Conservation (phyloP, 306 rosid genomes). For the Nissolia schottii region DNA sequence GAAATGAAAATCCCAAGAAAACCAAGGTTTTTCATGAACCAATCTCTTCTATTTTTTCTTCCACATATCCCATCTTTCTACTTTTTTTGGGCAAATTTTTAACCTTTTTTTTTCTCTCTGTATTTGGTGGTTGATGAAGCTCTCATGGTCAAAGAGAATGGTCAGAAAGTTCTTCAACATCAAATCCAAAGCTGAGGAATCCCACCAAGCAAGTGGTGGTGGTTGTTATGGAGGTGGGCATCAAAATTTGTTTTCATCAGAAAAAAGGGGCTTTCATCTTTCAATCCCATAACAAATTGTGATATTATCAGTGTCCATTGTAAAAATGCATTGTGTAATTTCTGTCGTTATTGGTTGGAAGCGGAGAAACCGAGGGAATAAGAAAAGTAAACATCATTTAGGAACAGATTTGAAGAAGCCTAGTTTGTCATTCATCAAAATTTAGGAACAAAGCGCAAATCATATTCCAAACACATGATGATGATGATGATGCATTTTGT, state of each 20-base stretch:
- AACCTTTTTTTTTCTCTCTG: slow-evolving; percentile 24
- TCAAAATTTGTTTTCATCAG: background rate
- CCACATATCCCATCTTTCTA: slow-evolving; percentile 11
- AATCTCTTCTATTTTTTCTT: background rate
- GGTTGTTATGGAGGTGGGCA: slow-evolving; percentile 58
- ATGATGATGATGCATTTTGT: slow-evolving; percentile 26
- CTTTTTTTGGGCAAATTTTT: slow-evolving; percentile 14
- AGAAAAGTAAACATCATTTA: background rate
- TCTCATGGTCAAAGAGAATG: slow-evolving; percentile 99
- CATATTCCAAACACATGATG: slow-evolving; percentile 10
- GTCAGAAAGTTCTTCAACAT: slow-evolving; percentile 94
- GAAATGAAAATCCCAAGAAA: slow-evolving; percentile 72
- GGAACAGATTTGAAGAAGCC: background rate
- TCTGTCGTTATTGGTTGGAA: background rate
- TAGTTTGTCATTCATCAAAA: slow-evolving; percentile 6
- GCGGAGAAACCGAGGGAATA: slow-evolving; percentile 9
- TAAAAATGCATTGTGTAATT: background rate
- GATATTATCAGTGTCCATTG: background rate
- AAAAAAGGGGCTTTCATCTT: background rate
- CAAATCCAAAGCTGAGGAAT: slow-evolving; percentile 78
- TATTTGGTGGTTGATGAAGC: slow-evolving; percentile 54
- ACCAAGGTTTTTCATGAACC: slow-evolving; percentile 63
- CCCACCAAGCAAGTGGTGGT: slow-evolving; percentile 62
- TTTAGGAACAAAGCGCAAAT: slow-evolving; percentile 1
- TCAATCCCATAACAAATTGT: background rate